Conservation (phyloP, 768 basidiomycete species). For the Termitomyces sp. region DNA sequence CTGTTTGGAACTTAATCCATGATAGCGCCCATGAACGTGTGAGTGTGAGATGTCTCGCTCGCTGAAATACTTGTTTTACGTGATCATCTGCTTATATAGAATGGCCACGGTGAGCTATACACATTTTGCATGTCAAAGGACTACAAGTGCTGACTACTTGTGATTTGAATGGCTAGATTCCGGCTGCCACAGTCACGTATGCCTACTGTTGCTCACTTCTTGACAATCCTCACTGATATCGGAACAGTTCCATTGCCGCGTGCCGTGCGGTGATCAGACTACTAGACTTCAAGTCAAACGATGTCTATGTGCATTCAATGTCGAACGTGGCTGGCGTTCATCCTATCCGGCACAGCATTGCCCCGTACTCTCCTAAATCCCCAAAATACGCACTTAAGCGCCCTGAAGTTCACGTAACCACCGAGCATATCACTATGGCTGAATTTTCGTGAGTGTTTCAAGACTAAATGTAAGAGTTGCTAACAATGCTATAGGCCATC, state of each 20-base stretch:
- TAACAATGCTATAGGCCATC: constrained; percentile 8
- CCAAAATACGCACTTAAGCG: constrained; percentile 27
- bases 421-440: constrained; percentile 55
- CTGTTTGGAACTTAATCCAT: constrained; percentile 6
- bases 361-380: constrained; percentile 20
- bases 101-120: constrained; percentile 42
- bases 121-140: not conserved
- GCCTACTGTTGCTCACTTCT: constrained; percentile 3
- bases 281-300: constrained; percentile 44
- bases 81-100: constrained; percentile 21
- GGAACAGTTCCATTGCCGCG: constrained; percentile 50
- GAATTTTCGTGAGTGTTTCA: constrained; percentile 40
- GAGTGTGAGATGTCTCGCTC: not conserved
- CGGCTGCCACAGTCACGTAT: constrained; percentile 63
- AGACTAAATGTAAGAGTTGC: not conserved
- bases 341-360: constrained; percentile 24
- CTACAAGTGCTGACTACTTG: constrained; percentile 7
- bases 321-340: constrained; percentile 29
- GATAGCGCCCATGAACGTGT: constrained; percentile 53
- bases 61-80: not conserved
- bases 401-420: constrained; percentile 51
- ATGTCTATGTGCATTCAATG: constrained; percentile 42
- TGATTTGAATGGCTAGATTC: constrained; percentile 32
- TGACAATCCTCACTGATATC: not conserved
- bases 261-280: constrained; percentile 66